phyloP scores from a whole-genome alignment of 768 basidiomycete genomes.

The Tulasnella sp. region DNA sequence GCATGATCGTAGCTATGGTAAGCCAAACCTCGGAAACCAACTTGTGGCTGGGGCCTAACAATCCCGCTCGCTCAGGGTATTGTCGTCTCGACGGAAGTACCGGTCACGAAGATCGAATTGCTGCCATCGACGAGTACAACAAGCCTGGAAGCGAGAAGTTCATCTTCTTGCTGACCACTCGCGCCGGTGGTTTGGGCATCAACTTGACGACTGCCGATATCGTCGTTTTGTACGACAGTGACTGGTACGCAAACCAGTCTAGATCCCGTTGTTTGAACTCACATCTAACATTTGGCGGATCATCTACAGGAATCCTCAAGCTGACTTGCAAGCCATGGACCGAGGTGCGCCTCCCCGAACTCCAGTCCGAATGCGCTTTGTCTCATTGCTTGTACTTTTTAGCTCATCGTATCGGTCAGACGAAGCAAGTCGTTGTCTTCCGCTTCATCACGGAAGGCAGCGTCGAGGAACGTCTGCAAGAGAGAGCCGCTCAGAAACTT shows the following conservation, averaged over 20 bases:
- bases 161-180: slow-evolving; percentile 91
- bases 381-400: background rate
- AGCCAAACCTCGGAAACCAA: slow-evolving; percentile 36
- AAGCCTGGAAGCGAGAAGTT: slow-evolving; percentile 90
- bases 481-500: slow-evolving; percentile 91
- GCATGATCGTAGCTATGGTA: slow-evolving; percentile 84
- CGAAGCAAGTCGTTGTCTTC: slow-evolving; percentile 95
- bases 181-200: slow-evolving; percentile 95
- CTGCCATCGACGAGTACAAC: slow-evolving; percentile 97
- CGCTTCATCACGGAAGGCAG: slow-evolving; percentile 94
- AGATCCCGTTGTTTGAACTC: slow-evolving; percentile 7
- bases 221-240: slow-evolving; percentile 92
- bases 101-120: slow-evolving; percentile 91
- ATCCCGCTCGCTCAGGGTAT: slow-evolving; percentile 38
- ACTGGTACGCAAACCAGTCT: slow-evolving; percentile 71
- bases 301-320: slow-evolving; percentile 82
- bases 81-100: slow-evolving; percentile 95
- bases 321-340: slow-evolving; percentile 98
- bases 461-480: slow-evolving; percentile 92
- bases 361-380: too few species aligned
- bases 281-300: background rate
- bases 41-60: slow-evolving; percentile 27
- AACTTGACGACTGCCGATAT: slow-evolving; percentile 92
- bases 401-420: slow-evolving; percentile 93
- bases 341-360: slow-evolving; percentile 33